Base-by-base conservation (phyloP, 148 eudicot genomes). In the Drosera capensis region DNA sequence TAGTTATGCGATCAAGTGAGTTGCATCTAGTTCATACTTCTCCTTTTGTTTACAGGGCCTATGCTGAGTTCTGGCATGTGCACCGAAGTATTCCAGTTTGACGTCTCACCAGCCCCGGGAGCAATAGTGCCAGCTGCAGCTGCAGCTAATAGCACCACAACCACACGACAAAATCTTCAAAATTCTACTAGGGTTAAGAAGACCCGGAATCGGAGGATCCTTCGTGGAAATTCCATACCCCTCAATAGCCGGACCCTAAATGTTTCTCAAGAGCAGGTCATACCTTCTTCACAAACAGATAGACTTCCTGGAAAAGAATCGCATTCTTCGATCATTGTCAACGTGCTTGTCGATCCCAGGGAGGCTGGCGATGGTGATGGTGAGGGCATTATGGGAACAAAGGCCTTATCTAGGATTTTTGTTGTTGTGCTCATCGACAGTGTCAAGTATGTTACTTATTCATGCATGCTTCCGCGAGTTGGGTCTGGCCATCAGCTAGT, bases 1-100 rank as follows among this genome's bases (percentile, higher is more conserved):
- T 34, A 9, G 38, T 34, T 34, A 16, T 41, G 20, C 12, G 19
- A 5, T 45, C 6, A 1, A 8, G 7, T 21, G 49, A 9, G 23
- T 14, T 29, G 1, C 3, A 24, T 12, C 28, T 45, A 11, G 16
- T 5, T 7, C 14, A 6, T 14, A 24, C 25, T 50, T 8, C 35
- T 25, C 8, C 23, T 30, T 40, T 46, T 72, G 19, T 52, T 17
- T 66, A 57, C 75, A 90, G 97, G 87, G 40, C 82, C 93, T 31
- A 71, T 90, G 95, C 56, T 90, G 56, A 78, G 82, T 57, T 78
- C 97, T n/a, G 87, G 93, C 59, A 78, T 84, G 87, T 90, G 95
- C 60, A 80, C 93, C 22, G 97, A 90, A 75, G 95, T 90, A 14
- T 88, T 90, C 68, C 95, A 90, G 52, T 90, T 90, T 62, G 93